Conservation (phyloP, 805 yeast genomes). For the Cyberlindnera americana region DNA sequence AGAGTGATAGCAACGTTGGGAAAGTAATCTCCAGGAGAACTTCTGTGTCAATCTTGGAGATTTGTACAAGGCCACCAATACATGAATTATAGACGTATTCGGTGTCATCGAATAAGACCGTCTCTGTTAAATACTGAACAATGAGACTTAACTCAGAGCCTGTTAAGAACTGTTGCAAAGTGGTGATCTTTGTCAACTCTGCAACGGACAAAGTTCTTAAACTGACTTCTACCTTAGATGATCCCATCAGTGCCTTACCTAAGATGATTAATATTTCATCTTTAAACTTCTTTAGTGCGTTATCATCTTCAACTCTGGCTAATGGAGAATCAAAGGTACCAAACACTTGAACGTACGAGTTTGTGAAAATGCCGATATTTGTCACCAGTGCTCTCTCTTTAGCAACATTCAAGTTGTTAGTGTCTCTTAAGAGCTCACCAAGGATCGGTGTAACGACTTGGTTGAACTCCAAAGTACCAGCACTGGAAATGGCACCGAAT, state of each 20-base stretch:
- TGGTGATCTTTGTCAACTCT: slow-evolving; percentile 56
- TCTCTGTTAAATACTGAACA: slow-evolving; percentile 62
- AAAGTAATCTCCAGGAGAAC: slow-evolving; percentile 48
- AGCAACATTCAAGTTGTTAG: slow-evolving; percentile 42
- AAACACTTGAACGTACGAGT: slow-evolving; percentile 46
- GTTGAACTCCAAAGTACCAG: slow-evolving; percentile 45
- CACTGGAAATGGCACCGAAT: slow-evolving; percentile 51
- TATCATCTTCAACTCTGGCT: slow-evolving; percentile 5
- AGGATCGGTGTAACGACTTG: slow-evolving; percentile 44
- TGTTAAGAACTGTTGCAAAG: slow-evolving; percentile 45
- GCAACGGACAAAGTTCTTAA: slow-evolving; percentile 63
- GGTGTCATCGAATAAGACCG: slow-evolving; percentile 48
- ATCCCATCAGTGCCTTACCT: slow-evolving; percentile 64
- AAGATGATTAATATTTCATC: slow-evolving; percentile 67
- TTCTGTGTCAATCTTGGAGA: slow-evolving; percentile 36
- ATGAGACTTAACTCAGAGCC: slow-evolving; percentile 57
- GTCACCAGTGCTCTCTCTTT: slow-evolving; percentile 58
- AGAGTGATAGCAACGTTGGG: slow-evolving; percentile 46
- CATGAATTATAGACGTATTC: slow-evolving; percentile 52
- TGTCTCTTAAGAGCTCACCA: slow-evolving; percentile 37
- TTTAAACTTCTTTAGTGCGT: slow-evolving; percentile 31
- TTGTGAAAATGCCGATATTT: slow-evolving; percentile 55
- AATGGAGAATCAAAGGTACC: slow-evolving; percentile 24
- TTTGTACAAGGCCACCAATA: slow-evolving; percentile 48
- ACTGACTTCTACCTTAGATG: slow-evolving; percentile 66